Base-by-base conservation (phyloP, 768 basidiomycete species). In the Paxillus rubicundulus region DNA sequence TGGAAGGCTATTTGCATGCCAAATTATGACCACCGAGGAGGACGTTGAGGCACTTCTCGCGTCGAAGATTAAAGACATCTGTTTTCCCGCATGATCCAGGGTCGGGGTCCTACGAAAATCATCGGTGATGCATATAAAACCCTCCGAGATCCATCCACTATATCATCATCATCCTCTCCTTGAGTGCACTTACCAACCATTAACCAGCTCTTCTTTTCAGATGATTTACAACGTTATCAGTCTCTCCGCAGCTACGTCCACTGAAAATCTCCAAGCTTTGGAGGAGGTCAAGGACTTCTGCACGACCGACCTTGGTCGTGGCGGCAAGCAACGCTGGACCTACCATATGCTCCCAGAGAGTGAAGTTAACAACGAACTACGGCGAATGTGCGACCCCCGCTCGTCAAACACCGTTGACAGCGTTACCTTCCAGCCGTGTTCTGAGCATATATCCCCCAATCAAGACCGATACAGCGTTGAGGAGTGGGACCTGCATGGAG, bases 211-310 rank as follows among this genome's bases (percentile, higher is more conserved):
- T 30, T n/a, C 47, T 8, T 17, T 37, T 5, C 38, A 54, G 47
- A 70, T 66, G 60, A 49, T 59, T 54, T 67, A 68, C 62, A 62
- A 57, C 57, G 66, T 76, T 55, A 70, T 82, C 49, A 66, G 72
- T 38, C 72, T 82, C 48, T 64, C 73, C 42, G 69, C 74, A 9
- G 78, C 80, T 14, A 75, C 71, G 16, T 72, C 76, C 41, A 64
- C 71, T 5, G 81, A 82, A 47, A 71, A 78, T 53, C 71, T 76
- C 28, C 74, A 72, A 39, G 79, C 80, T 8, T 65, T 82, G 51
- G 71, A 77, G 36, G 80, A 82, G 59, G 81, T 82, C 46, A 77
- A 74, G 57, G 65, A 81, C 58, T 81, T 82, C 57, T 70, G 68
- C 14, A 70, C 67, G 17, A 82, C 81, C 6, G 79, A 82, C 63